Evolutionary conservation across 2,329 filamentous ascomycete genomes (phyloP), one percentile per base, ranked within the genome.

Genomic region (Microsporum canis): DNA sequence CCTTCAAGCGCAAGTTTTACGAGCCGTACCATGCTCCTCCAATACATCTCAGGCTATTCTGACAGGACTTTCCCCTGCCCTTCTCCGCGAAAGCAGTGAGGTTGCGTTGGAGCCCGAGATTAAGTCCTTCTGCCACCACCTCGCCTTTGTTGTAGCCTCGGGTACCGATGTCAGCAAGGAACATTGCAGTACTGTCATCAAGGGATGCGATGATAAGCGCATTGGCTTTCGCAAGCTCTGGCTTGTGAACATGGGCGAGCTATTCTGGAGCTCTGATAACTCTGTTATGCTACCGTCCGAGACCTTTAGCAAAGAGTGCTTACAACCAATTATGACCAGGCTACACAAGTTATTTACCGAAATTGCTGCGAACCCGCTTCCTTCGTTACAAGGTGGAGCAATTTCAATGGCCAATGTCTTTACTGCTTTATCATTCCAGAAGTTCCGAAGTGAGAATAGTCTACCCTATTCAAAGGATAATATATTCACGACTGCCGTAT

Each of bases 51-150:
- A 81, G 61, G 88, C 88, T 66, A 80, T 92, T 34, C 81, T 84
- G 1, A 76, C 80, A 57, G 84, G 83, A 5, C 79, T 97, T 62
- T 83, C 87, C 5, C 75, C 84, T 17, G 78, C 90, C 12, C 85
- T 88, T 17, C 76, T 82, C 5, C 96, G 96, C 70, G 94, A 99
- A 75, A 86, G 91, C 5, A 97, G 95, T 68, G 94, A 99, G 72
- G 77, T 81, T 39, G 91, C 91, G 47, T 78, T 96, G 31, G 80
- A 83, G 47, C 85, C 88, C 7, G 90, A 96, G 72, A 84, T 91
- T 5, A 80, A 80, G 38, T 82, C 88, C 3, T 79, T 97, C 60
- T 81, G 84, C 59, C 82, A 82, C 63, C 87, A 88, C 67, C 76
- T 87, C 38, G 75, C 77, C 8, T 83, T 82, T 68, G 78, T 88